Percentiles rank a stretch among this genome's conserved stretches.
These are phyloP conservation scores for Emericellopsis terricola DNA, from an alignment of 495 filamentous ascomycete species.

Conservation along the genomic window DNA sequence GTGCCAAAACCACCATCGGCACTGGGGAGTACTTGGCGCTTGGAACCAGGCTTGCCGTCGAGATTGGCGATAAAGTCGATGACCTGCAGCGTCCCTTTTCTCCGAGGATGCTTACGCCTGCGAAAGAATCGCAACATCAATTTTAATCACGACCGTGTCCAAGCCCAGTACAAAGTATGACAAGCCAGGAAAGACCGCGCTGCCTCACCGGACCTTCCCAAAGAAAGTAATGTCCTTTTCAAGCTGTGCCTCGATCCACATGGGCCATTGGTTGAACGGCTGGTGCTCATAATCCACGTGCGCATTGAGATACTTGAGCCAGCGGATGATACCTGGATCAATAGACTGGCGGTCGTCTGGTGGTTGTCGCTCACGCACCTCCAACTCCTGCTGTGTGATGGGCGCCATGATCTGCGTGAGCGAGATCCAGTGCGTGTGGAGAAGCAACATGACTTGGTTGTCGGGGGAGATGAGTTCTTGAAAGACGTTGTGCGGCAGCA, in stretches of 20 bases:
- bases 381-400: slow-evolving; percentile 17
- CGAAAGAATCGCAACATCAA: too few species aligned
- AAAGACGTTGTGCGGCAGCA: slow-evolving; percentile 34
- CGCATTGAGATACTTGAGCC: slow-evolving; percentile 24
- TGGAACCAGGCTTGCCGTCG: too few species aligned
- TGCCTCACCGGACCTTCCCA: slow-evolving; percentile 10
- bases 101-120: too few species aligned
- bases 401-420: slow-evolving; percentile 37
- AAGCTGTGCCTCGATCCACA: slow-evolving; percentile 28
- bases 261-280: slow-evolving; percentile 24
- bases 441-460: slow-evolving; percentile 28
- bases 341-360: slow-evolving; percentile 1
- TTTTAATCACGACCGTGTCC: too few species aligned
- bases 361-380: slow-evolving; percentile 6
- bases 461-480: slow-evolving; percentile 28
- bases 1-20: too few species aligned
- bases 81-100: too few species aligned
- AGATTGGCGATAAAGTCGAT: too few species aligned
- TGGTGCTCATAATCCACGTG: slow-evolving; percentile 18
- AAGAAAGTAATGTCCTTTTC: slow-evolving; percentile 14
- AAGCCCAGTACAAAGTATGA: too few species aligned
- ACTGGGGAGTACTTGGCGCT: too few species aligned
- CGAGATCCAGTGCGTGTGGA: slow-evolving; percentile 40
- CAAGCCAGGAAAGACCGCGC: too few species aligned
- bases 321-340: slow-evolving; percentile 15